These are phyloP conservation scores for Ruellia speciosa DNA, from an alignment of 305 asterid genomes.

Conservation along the genomic window DNA sequence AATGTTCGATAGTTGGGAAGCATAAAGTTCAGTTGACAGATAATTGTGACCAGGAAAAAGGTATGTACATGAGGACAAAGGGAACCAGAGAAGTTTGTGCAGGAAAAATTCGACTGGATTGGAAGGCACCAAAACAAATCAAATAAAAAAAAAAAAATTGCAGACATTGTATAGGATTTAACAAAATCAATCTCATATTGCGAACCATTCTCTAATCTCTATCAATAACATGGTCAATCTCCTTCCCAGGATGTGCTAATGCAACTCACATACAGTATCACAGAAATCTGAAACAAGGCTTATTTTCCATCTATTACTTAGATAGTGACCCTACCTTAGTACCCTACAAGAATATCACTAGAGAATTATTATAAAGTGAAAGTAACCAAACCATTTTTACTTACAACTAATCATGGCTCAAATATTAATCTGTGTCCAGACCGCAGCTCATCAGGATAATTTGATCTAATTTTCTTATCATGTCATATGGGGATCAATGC, in stretches of 20 bases:
- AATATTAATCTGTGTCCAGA: slow-evolving; percentile 3
- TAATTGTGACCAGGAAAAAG: neutral
- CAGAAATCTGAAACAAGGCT: slow-evolving; percentile 8
- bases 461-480: too few species aligned
- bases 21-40: neutral
- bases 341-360: neutral
- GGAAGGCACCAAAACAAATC: neutral
- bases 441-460: too few species aligned
- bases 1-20: neutral
- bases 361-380: slow-evolving; percentile 16
- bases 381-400: slow-evolving; percentile 1
- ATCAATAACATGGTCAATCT: neutral
- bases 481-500: too few species aligned
- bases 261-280: slow-evolving; percentile 11
- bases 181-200: neutral
- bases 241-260: slow-evolving; percentile 7
- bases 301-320: neutral
- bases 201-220: slow-evolving; percentile 4
- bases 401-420: slow-evolving; percentile 16
- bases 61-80: neutral
- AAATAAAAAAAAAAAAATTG: neutral
- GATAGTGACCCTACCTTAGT: too few species aligned
- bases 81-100: neutral
- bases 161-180: neutral
- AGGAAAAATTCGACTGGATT: too few species aligned